Evolutionary conservation across 2,329 filamentous ascomycete species (phyloP).

Genomic region (Biscogniauxia marginata): DNA sequence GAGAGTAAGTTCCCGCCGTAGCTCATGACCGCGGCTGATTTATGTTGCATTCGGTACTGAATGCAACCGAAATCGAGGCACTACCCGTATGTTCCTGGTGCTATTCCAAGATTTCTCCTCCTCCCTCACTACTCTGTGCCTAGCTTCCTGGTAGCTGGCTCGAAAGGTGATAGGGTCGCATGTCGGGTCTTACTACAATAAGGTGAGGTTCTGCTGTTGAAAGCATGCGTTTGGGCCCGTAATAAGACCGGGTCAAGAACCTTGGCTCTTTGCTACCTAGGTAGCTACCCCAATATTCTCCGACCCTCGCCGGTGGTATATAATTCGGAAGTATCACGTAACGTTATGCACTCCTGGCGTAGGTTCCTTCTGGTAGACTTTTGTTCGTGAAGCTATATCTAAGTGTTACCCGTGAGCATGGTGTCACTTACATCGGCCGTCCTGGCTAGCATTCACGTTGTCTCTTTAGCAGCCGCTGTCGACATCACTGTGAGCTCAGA

Average conservation of each 20-base stretch:
- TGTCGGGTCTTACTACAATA: conserved; percentile 3
- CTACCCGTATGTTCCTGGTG: neutral
- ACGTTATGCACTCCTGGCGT: neutral
- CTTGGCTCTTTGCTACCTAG: conserved; percentile 3
- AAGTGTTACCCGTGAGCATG: conserved; percentile 3
- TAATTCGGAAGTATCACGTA: conserved; percentile 3
- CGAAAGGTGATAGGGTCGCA: conserved; percentile 19
- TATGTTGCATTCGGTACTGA: conserved; percentile 16
- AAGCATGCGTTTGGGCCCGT: neutral
- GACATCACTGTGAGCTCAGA: conserved; percentile 37
- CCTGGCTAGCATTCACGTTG: conserved; percentile 17
- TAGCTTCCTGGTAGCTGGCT: conserved; percentile 8
- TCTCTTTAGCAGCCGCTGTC: conserved; percentile 30
- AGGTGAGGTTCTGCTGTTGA: neutral
- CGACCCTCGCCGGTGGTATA: neutral
- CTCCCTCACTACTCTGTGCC: conserved; percentile 2
- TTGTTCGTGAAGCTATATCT: neutral
- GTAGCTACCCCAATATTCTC: neutral
- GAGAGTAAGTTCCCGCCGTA: conserved; percentile 8
- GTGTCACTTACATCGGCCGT: conserved; percentile 20
- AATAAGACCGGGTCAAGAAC: neutral
- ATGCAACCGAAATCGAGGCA: conserved; percentile 14
- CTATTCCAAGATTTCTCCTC: conserved; percentile 7
- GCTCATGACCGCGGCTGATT: conserved; percentile 1
- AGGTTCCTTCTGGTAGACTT: neutral